Evolutionary conservation across 768 basidiomycete species (phyloP).

Genomic region (Lentinula sp.): DNA sequence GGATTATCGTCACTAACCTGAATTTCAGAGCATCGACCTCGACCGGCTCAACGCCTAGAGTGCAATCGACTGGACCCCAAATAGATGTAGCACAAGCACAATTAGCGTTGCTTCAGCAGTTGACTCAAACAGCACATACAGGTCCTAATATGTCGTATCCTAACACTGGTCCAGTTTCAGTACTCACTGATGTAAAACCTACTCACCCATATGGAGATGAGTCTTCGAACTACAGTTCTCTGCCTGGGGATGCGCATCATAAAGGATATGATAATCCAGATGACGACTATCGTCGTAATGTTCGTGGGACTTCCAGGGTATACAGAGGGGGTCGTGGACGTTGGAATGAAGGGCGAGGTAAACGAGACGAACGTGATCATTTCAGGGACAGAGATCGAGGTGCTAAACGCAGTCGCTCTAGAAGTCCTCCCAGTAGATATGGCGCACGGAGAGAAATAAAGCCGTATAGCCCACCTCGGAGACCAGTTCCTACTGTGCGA

Average conservation of each 20-base stretch:
- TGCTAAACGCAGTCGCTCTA: slow-evolving; percentile 60
- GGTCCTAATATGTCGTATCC: slow-evolving; percentile 19
- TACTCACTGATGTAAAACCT: slow-evolving; percentile 15
- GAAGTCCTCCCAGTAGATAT: slow-evolving; percentile 64
- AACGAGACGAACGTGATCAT: slow-evolving; percentile 56
- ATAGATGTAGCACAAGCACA: slow-evolving; percentile 54
- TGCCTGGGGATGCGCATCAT: slow-evolving; percentile 28
- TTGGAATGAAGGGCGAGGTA: slow-evolving; percentile 19
- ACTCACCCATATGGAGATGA: slow-evolving; percentile 38
- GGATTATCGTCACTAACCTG: background rate
- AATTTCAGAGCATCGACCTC: slow-evolving; percentile 16
- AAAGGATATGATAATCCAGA: slow-evolving; percentile 42
- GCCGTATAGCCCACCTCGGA: slow-evolving; percentile 56
- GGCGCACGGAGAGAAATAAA: slow-evolving; percentile 35
- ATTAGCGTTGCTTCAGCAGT: slow-evolving; percentile 70
- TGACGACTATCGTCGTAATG: slow-evolving; percentile 48
- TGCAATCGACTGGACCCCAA: slow-evolving; percentile 25
- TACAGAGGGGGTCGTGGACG: slow-evolving; percentile 53
- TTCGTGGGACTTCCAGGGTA: slow-evolving; percentile 51
- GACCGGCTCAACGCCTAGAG: slow-evolving; percentile 38
- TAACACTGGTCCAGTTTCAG: slow-evolving; percentile 25
- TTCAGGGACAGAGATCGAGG: slow-evolving; percentile 36
- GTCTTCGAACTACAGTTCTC: slow-evolving; percentile 27
- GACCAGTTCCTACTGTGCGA: slow-evolving; percentile 24
- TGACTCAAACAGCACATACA: slow-evolving; percentile 55